A percentile compares a stretch with the other conserved stretches of the same genome.
phyloP scores from a whole-genome alignment of 2,329 filamentous ascomycete species.

The Arthrobotrys conoides region DNA sequence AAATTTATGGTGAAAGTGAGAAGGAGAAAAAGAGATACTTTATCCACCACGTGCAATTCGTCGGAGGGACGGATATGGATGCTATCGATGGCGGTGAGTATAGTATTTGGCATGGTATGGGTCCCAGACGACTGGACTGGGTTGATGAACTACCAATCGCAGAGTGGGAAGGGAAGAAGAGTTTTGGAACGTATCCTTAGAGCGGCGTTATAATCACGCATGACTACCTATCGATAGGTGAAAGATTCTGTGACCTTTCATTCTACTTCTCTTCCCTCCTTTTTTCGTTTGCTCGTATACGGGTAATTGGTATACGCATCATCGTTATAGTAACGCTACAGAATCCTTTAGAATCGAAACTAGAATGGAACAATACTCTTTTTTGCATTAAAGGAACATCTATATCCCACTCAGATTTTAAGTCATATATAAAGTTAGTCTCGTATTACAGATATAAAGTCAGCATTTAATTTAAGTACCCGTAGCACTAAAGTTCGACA shows the following conservation, averaged over 20 bases:
- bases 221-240: neutral
- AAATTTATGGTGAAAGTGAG: neutral
- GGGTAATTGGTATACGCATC: neutral
- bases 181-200: conserved; percentile 32
- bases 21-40: conserved; percentile 49
- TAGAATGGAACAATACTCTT: neutral
- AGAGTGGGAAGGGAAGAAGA: conserved; percentile 30
- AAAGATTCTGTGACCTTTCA: neutral
- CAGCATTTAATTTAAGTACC: too few species aligned
- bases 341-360: neutral
- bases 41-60: conserved; percentile 63
- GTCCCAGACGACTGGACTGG: conserved; percentile 60
- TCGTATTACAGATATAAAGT: too few species aligned
- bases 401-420: too few species aligned
- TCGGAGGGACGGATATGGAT: conserved; percentile 61
- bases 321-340: neutral
- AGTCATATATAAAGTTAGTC: too few species aligned
- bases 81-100: conserved; percentile 56
- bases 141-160: conserved; percentile 41
- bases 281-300: neutral
- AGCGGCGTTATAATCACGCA: neutral
- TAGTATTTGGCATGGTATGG: conserved; percentile 63
- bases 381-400: too few species aligned
- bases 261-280: neutral
- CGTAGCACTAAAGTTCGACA: too few species aligned